These are phyloP conservation scores for Melanopsichium pennsylvanicum DNA, from an alignment of 1,284 basidiomycete species.

Conservation along the genomic window DNA sequence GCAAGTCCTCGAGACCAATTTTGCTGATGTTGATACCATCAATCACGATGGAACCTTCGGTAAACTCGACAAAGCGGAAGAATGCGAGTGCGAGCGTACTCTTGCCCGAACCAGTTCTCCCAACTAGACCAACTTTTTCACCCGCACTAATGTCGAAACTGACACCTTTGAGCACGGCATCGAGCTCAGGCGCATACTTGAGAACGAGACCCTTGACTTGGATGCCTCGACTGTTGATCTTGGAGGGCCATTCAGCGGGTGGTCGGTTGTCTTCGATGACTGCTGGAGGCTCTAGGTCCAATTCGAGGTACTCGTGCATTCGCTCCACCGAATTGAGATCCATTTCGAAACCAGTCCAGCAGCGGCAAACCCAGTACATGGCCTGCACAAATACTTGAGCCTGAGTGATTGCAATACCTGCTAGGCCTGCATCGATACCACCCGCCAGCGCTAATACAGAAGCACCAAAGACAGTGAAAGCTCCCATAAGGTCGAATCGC, in stretches of 20 bases:
- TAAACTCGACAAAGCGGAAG: conserved; percentile 57
- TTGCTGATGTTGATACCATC: conserved; percentile 68
- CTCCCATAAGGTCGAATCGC: conserved; percentile 67
- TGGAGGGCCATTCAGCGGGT: conserved; percentile 69
- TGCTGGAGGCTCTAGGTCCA: conserved; percentile 67
- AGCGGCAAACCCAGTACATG: conserved; percentile 66
- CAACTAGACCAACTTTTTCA: conserved; percentile 86
- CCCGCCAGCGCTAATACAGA: conserved; percentile 66
- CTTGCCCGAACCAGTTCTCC: conserved; percentile 69
- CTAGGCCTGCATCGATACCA: conserved; percentile 38
- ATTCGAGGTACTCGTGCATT: conserved; percentile 66
- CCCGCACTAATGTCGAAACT: conserved; percentile 71
- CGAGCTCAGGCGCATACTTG: conserved; percentile 69
- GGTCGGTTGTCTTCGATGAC: conserved; percentile 62
- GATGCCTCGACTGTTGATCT: conserved; percentile 64
- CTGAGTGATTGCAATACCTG: conserved; percentile 48
- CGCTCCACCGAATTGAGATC: conserved; percentile 69
- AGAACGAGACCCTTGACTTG: conserved; percentile 68
- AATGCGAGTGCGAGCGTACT: conserved; percentile 57
- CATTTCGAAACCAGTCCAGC: conserved; percentile 64
- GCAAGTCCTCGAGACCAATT: conserved; percentile 68
- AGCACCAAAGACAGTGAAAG: conserved; percentile 68
- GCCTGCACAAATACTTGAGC: conserved; percentile 62
- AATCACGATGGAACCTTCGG: conserved; percentile 45
- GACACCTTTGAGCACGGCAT: conserved; percentile 69